Evolutionary conservation across 257 asterid genomes (phyloP).

Genomic region (Agastache rugosa): DNA sequence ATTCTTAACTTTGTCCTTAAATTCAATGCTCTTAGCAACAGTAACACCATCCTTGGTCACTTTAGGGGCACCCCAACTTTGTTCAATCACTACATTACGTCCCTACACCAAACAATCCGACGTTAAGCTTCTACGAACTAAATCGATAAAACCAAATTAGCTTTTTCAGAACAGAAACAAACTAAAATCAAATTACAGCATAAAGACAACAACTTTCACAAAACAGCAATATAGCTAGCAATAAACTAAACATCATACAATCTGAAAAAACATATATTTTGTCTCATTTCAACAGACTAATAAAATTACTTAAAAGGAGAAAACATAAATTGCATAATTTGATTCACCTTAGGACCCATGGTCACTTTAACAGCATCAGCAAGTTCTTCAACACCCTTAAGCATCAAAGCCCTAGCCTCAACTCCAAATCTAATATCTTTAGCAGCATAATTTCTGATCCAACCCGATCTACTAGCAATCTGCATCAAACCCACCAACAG

Average conservation of each 20-base stretch:
- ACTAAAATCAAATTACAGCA: neutral
- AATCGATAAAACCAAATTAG: neutral
- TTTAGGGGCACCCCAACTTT: conserved; percentile 99
- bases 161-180: neutral
- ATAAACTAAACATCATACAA: neutral
- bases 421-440: conserved; percentile 90
- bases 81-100: conserved; percentile 93
- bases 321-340: neutral
- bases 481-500: conserved; percentile 40
- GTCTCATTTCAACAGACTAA: neutral
- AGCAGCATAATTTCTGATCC: conserved; percentile 88
- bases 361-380: conserved; percentile 95
- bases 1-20: conserved; percentile 85
- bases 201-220: neutral
- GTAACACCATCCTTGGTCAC: conserved; percentile 99
- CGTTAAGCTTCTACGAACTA: neutral
- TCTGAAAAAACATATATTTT: neutral
- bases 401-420: conserved; percentile 91
- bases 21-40: conserved; percentile 94
- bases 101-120: conserved; percentile 56
- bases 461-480: conserved; percentile 65
- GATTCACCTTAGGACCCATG: conserved; percentile 91
- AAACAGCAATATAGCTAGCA: neutral
- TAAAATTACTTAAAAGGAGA: neutral
- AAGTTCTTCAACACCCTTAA: conserved; percentile 92